Base-by-base conservation (phyloP, 495 filamentous ascomycete genomes). In the Penicillium canescens region DNA sequence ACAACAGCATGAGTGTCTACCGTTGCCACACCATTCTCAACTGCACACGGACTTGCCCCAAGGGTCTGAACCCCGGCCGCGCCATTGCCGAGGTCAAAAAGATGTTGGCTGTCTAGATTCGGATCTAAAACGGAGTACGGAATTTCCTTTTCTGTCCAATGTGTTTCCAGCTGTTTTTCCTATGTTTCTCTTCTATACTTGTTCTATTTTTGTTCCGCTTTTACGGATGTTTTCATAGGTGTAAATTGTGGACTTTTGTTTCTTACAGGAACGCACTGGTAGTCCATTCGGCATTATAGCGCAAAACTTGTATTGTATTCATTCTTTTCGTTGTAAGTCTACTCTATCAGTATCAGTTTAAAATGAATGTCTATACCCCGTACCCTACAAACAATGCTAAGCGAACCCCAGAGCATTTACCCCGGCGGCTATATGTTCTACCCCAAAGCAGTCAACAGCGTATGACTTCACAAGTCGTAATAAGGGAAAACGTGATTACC, bases 51-150 rank as follows among this genome's bases (percentile, higher is more conserved):
- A 96, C 93, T 50, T 98, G 94, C 74, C 94, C 94, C 65, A 98
- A 98, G 89, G 94, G 94, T 24, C 75, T 98, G 68, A 98, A 98
- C 78, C 94, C 94, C 14, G 94, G 89, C 41, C 79, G 86, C 61
- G 94, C 94, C 4, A 96, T 98, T 78, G 91, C 91, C 53, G 86
- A 96, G 83, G 95, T 96, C 75, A 98, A 98, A 88, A 98, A 96
- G 87, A 85, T 87, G 77, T 84, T 98, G 89, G 84, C 91, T 38
- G 42, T 69, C 50, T 70, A 73, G 50, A 60, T 53, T 33, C 54
- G 52, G 59, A 64, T 65, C 62, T 66, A 65, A 68, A 69, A 65
- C 61, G 61, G 68, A 70, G 60, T 68, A 50, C 63, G 63, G 60
- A 60, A 56, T 59, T 70, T 60, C 57, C 56, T 56, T 69, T 60